A percentile compares a stretch with the other conserved stretches of the same genome.
Evolutionary conservation across 2,329 filamentous ascomycete species (phyloP).

Genomic region (Rhynchosporium agropyri): DNA sequence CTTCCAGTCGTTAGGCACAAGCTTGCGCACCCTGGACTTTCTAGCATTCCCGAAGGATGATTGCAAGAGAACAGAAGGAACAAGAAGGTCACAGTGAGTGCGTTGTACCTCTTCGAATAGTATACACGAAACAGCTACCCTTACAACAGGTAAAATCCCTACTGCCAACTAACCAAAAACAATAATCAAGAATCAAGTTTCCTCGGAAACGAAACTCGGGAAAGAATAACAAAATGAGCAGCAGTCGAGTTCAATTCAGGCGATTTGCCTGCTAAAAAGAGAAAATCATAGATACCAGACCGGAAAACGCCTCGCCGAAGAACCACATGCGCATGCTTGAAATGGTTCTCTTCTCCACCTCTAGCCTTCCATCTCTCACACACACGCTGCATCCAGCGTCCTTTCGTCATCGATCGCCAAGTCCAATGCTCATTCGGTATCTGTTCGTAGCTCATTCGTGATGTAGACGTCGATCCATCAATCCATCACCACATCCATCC

Average conservation of each 20-base stretch:
- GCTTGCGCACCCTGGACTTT: too few relatives aligned
- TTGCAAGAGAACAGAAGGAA: too few relatives aligned
- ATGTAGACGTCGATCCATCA: background rate
- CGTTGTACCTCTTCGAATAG: too few relatives aligned
- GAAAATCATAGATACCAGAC: background rate
- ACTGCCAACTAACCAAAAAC: background rate
- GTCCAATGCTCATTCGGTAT: too few relatives aligned
- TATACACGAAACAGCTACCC: background rate
- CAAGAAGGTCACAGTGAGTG: too few relatives aligned
- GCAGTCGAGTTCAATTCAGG: background rate
- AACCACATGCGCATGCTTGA: constrained; percentile 4
- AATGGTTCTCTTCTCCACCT: background rate
- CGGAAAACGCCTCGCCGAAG: constrained; percentile 3
- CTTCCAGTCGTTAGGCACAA: too few relatives aligned
- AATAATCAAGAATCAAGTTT: background rate
- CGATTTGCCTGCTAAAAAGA: background rate
- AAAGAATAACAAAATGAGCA: background rate
- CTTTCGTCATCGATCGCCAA: background rate
- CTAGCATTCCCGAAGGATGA: too few relatives aligned
- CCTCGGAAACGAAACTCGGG: background rate
- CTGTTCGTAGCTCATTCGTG: constrained; percentile 6
- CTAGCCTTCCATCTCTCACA: background rate
- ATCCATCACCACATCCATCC: background rate
- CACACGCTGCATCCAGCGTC: background rate
- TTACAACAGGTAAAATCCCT: background rate